Conservation (phyloP, 2,329 filamentous ascomycete genomes). For the Scortechinia acanthostroma region DNA sequence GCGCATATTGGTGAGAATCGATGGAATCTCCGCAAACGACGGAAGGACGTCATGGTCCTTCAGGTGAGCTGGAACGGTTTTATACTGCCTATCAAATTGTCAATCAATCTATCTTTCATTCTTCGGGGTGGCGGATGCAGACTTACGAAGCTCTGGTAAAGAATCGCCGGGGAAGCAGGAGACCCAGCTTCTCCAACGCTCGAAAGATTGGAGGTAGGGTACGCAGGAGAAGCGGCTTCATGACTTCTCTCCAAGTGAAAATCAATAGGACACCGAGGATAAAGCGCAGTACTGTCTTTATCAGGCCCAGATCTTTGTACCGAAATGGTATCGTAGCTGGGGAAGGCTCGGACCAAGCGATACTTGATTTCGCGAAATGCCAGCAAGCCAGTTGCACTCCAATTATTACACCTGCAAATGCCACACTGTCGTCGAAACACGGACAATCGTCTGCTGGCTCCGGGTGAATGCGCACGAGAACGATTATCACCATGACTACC, state of each 20-base stretch:
- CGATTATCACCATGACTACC: conserved; percentile 41
- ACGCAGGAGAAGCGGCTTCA: conserved; percentile 57
- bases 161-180: conserved; percentile 60
- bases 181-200: conserved; percentile 51
- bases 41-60: conserved; percentile 67
- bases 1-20: conserved; percentile 54
- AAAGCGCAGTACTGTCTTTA: conserved; percentile 43
- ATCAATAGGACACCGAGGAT: conserved; percentile 56
- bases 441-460: conserved; percentile 71
- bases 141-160: conserved; percentile 54
- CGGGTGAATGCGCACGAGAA: conserved; percentile 61
- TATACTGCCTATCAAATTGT: conserved; percentile 39
- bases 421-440: conserved; percentile 68
- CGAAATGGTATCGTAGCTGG: conserved; percentile 39
- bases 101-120: too few relatives aligned
- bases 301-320: conserved; percentile 42
- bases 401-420: conserved; percentile 62
- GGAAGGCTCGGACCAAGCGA: neutral
- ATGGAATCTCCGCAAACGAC: conserved; percentile 57
- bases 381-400: conserved; percentile 57
- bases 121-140: too few relatives aligned
- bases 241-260: conserved; percentile 61
- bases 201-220: conserved; percentile 62
- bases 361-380: conserved; percentile 35
- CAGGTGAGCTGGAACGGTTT: conserved; percentile 51